Conservation (phyloP, 805 yeast genomes). For the Scheffersomyces lignosus region DNA sequence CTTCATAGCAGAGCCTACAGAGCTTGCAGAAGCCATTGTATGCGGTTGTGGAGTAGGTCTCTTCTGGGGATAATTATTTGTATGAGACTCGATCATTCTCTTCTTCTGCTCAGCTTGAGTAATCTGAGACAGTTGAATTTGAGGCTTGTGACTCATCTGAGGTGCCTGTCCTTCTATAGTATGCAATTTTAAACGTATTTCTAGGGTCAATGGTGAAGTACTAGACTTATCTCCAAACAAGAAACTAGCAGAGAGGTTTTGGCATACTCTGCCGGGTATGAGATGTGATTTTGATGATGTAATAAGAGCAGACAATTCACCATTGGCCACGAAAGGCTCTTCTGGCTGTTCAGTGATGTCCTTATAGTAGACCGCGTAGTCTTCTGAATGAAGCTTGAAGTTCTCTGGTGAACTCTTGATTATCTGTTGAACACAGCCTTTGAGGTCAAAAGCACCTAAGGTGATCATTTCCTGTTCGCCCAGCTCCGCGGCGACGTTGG, state of each 20-base stretch:
- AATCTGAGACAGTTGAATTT: background rate
- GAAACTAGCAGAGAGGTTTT: constrained; percentile 50
- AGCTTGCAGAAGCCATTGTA: constrained; percentile 5
- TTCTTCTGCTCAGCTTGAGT: constrained; percentile 3
- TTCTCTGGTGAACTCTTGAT: constrained; percentile 42
- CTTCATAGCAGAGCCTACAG: constrained; percentile 27
- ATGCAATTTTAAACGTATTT: constrained; percentile 53
- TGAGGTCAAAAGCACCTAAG: constrained; percentile 44
- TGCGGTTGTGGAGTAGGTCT: constrained; percentile 9
- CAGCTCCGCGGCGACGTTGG: constrained; percentile 8
- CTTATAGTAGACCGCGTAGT: constrained; percentile 46
- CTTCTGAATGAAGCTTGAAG: constrained; percentile 38
- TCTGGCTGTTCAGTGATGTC: constrained; percentile 50
- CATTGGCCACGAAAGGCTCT: constrained; percentile 47
- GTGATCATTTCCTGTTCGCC: constrained; percentile 30
- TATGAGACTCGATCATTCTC: constrained; percentile 7
- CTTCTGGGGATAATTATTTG: constrained; percentile 10
- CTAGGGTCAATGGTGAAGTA: constrained; percentile 50
- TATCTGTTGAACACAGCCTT: constrained; percentile 38
- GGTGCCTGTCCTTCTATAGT: constrained; percentile 24
- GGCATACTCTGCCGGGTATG: constrained; percentile 57
- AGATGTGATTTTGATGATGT: constrained; percentile 23
- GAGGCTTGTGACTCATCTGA: background rate
- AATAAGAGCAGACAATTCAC: constrained; percentile 34
- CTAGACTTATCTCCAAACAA: constrained; percentile 34